Percentiles rank a stretch among this genome's conserved stretches.
Evolutionary conservation across 2,329 filamentous ascomycete species (phyloP).

Genomic region (Dothistroma pini): DNA sequence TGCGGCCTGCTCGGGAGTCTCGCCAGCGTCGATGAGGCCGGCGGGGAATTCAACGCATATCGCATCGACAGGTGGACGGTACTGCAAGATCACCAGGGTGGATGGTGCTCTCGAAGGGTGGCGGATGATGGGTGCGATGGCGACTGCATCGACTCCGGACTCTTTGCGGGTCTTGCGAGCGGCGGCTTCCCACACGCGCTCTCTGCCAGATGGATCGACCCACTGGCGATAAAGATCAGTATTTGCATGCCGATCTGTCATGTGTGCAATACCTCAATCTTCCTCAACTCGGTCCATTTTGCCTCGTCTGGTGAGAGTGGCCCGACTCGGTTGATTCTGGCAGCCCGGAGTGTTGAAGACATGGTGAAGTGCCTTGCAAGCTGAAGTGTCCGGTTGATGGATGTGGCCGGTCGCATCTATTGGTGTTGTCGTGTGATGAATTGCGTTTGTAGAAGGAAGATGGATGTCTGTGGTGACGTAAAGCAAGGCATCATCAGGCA

Average conservation of each 20-base stretch:
- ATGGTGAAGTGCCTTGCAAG: conserved; percentile 22
- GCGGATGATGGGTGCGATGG: conserved; percentile 53
- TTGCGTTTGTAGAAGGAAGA: background rate
- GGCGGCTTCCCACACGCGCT: conserved; percentile 50
- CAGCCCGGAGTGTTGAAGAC: conserved; percentile 40
- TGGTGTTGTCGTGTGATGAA: background rate
- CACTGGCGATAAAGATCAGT: conserved; percentile 5
- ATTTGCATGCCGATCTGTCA: background rate
- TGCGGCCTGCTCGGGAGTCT: conserved; percentile 54
- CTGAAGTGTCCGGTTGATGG: conserved; percentile 15
- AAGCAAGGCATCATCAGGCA: background rate
- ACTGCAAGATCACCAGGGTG: conserved; percentile 57
- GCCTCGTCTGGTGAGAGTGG: conserved; percentile 51
- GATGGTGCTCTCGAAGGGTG: conserved; percentile 46
- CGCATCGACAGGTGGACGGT: conserved; percentile 57
- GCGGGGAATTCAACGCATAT: conserved; percentile 59
- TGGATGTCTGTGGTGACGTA: background rate
- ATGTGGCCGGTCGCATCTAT: background rate
- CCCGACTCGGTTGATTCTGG: conserved; percentile 46
- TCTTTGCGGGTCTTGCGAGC: conserved; percentile 51
- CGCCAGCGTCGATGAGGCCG: conserved; percentile 56
- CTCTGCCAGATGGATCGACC: conserved; percentile 39
- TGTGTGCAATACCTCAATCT: conserved; percentile 40
- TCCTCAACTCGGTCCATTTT: conserved; percentile 56
- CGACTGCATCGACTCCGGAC: conserved; percentile 58